Evolutionary conservation across 2,329 filamentous ascomycete genomes (phyloP).

Genomic region (Venturia nashicola): DNA sequence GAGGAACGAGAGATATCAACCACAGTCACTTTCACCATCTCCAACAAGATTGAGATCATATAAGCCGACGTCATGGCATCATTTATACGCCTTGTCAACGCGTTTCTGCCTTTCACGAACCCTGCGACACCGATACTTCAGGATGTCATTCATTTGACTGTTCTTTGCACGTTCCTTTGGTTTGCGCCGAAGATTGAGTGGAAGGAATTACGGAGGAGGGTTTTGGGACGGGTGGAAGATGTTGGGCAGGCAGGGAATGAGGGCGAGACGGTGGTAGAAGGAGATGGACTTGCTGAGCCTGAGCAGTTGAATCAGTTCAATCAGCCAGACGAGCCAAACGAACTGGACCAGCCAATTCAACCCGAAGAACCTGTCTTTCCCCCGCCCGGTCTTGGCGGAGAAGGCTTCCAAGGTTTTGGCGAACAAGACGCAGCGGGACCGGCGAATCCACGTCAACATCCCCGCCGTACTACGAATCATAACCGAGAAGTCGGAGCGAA

Average conservation of each 20-base stretch:
- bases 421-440: conserved; percentile 20
- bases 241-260: not conserved
- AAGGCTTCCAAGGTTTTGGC: not conserved
- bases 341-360: not conserved
- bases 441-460: conserved; percentile 15
- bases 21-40: not conserved
- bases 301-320: not conserved
- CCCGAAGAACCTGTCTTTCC: not conserved
- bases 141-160: conserved; percentile 33
- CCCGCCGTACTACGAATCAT: conserved; percentile 12
- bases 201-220: not conserved
- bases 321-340: not conserved
- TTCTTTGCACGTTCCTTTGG: conserved; percentile 33
- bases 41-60: not conserved
- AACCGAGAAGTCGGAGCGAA: conserved; percentile 32
- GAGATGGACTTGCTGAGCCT: not conserved
- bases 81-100: conserved; percentile 22
- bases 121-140: conserved; percentile 33
- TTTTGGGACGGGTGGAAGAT: not conserved
- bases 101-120: conserved; percentile 35
- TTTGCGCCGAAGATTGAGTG: conserved; percentile 24
- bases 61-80: conserved; percentile 15
- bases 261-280: not conserved
- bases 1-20: not conserved
- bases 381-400: not conserved